Conservation (phyloP, 1,139 yeast species). For the Blastobotrys raffinosifermentans region DNA sequence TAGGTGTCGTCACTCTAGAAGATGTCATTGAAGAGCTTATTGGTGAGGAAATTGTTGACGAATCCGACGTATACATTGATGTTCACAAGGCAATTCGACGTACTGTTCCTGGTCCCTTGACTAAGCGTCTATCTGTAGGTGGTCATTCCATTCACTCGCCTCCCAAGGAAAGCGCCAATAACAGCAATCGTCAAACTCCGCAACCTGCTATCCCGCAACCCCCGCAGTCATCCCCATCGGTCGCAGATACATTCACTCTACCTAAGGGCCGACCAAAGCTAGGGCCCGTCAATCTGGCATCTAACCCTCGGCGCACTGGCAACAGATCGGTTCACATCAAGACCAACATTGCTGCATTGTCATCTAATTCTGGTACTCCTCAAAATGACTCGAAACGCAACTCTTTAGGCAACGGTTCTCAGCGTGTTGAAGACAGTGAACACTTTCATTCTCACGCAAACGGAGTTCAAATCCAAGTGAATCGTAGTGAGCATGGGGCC, state of each 20-base stretch:
- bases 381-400: background rate
- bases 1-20: slow-evolving; percentile 89
- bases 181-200: slow-evolving; percentile 1
- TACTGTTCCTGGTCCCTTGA: slow-evolving; percentile 77
- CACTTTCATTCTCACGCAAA: slow-evolving; percentile 5
- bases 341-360: slow-evolving; percentile 15
- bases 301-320: slow-evolving; percentile 70
- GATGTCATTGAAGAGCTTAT: slow-evolving; percentile 96
- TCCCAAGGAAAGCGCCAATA: slow-evolving; percentile 2
- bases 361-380: background rate
- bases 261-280: slow-evolving; percentile 23
- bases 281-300: slow-evolving; percentile 58
- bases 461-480: slow-evolving; percentile 30
- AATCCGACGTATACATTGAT: slow-evolving; percentile 91
- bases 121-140: slow-evolving; percentile 41
- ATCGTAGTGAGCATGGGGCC: slow-evolving; percentile 49
- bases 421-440: background rate
- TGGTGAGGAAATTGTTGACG: slow-evolving; percentile 97
- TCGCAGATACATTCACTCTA: background rate
- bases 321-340: slow-evolving; percentile 46
- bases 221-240: slow-evolving; percentile 5
- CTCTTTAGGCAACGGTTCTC: slow-evolving; percentile 1
- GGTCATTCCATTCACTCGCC: slow-evolving; percentile 6
- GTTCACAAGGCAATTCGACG: slow-evolving; percentile 76
- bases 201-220: slow-evolving; percentile 3